A percentile compares a stretch with the other conserved stretches of the same genome.
Evolutionary conservation across 2,329 filamentous ascomycete species (phyloP).

Genomic region (Fonsecaea erecta): DNA sequence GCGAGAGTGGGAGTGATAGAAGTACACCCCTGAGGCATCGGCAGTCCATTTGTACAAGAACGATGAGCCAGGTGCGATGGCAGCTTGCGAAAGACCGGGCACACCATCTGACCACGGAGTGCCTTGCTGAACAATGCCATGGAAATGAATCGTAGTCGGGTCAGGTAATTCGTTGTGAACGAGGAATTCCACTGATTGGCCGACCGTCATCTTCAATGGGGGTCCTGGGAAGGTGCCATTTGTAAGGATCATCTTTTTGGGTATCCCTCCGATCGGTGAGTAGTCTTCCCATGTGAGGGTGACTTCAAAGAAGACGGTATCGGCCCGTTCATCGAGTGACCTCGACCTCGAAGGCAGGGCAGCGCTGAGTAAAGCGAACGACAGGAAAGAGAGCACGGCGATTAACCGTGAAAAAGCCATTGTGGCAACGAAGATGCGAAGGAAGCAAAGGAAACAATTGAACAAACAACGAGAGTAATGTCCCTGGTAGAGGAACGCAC

Average conservation of each 20-base stretch:
- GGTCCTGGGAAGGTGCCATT: slow-evolving; percentile 78
- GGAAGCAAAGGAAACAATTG: slow-evolving; percentile 4
- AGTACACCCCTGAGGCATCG: slow-evolving; percentile 60
- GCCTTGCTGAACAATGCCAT: slow-evolving; percentile 77
- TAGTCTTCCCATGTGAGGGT: slow-evolving; percentile 45
- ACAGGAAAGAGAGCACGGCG: slow-evolving; percentile 30
- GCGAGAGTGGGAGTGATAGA: slow-evolving; percentile 71
- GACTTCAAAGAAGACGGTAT: slow-evolving; percentile 40
- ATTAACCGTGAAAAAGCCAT: slow-evolving; percentile 33
- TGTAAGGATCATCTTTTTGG: slow-evolving; percentile 66
- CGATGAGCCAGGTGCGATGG: slow-evolving; percentile 65
- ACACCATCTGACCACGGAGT: slow-evolving; percentile 77
- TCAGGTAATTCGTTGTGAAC: slow-evolving; percentile 71
- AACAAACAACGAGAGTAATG: slow-evolving; percentile 24
- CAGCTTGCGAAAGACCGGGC: slow-evolving; percentile 69
- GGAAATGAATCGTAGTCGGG: slow-evolving; percentile 72
- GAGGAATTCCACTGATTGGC: slow-evolving; percentile 71
- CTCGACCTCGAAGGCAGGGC: slow-evolving; percentile 22
- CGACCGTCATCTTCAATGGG: slow-evolving; percentile 72
- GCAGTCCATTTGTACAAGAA: slow-evolving; percentile 66
- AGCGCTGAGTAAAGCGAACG: slow-evolving; percentile 32
- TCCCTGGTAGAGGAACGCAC: slow-evolving; percentile 12
- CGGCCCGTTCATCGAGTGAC: slow-evolving; percentile 24
- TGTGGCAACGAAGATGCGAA: slow-evolving; percentile 14
- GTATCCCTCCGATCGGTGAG: slow-evolving; percentile 49